Base-by-base conservation (phyloP, 2,329 filamentous ascomycete species). In the Colletotrichum theobromicola region DNA sequence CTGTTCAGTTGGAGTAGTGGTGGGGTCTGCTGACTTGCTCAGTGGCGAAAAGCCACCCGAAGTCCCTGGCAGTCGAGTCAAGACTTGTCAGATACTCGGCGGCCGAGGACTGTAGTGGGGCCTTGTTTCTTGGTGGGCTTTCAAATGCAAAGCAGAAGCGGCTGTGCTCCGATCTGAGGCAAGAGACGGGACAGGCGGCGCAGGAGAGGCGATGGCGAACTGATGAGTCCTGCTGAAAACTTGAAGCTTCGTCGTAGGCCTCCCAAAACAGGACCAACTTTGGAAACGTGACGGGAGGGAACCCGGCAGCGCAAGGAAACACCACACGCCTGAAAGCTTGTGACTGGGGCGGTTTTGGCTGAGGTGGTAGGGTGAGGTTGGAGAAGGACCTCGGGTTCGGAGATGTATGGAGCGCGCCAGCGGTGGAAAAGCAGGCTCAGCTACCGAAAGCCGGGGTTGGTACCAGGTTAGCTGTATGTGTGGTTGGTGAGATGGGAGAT, bases 31-130 rank as follows among this genome's bases (percentile, higher is more conserved):
- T 75, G 75, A 75, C 75, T 76, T 67, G 65, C 67, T 65, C 64
- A 76, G 75, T 76, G 75, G 75, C 75, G 73, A 76, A 71, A 74
- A 75, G 72, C 68, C 71, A 68, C 72, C 57, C 35, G 67, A 68
- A 68, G 72, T 72, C 57, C 62, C 71, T 75, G 72, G 71, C 63
- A 76, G 62, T 67, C 57, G 74, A 76, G 70, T 75, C 74, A 74
- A 70, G 70, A 68, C 70, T 73, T 75, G 73, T 75, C 64, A 63
- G 63, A 73, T 72, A 75, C 73, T 75, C 65, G 74, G 70, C 30
- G 70, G 74, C 65, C 65, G 62, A 69, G 70, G 65, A 61, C 50
- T 58, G 73, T 53, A 34, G 69, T 68, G 73, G 73, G 69, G 58
- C 53, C 24, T 71, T 50, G 18, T 34, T 73, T 62, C 55, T 64